phyloP scores from a whole-genome alignment of 805 yeast genomes.

The Zygoascus ofunaensis region DNA sequence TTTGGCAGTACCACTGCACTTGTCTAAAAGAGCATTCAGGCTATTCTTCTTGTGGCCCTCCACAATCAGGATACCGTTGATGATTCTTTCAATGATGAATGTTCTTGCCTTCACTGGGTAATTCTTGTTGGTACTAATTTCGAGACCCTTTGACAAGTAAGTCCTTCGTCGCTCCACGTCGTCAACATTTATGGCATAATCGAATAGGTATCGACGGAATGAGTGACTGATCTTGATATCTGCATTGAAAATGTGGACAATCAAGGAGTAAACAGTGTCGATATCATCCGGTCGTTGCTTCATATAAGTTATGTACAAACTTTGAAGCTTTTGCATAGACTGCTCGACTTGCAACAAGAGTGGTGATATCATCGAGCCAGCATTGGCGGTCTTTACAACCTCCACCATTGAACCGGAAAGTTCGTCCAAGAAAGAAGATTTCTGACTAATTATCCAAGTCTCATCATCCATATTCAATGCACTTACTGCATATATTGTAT shows the following conservation, averaged over 20 bases:
- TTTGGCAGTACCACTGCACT: conserved; percentile 22
- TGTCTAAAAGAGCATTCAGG: conserved; percentile 38
- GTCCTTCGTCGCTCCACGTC: conserved; percentile 40
- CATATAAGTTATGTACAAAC: conserved; percentile 34
- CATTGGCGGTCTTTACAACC: conserved; percentile 35
- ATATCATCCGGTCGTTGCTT: conserved; percentile 26
- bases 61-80: conserved; percentile 55
- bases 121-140: conserved; percentile 39
- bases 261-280: conserved; percentile 33
- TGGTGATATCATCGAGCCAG: conserved; percentile 43
- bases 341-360: conserved; percentile 65
- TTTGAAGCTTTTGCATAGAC: conserved; percentile 55
- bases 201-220: conserved; percentile 50
- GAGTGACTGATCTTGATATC: conserved; percentile 38
- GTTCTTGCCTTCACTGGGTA: conserved; percentile 45
- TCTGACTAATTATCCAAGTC: conserved; percentile 52
- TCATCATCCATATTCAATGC: conserved; percentile 41
- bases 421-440: conserved; percentile 33
- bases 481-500: conserved; percentile 55
- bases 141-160: conserved; percentile 45
- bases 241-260: conserved; percentile 36
- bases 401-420: conserved; percentile 38
- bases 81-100: conserved; percentile 50
- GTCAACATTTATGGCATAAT: conserved; percentile 42
- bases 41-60: conserved; percentile 47